Conservation (phyloP, 2,329 filamentous ascomycete species). For the Cadophora sp. region DNA sequence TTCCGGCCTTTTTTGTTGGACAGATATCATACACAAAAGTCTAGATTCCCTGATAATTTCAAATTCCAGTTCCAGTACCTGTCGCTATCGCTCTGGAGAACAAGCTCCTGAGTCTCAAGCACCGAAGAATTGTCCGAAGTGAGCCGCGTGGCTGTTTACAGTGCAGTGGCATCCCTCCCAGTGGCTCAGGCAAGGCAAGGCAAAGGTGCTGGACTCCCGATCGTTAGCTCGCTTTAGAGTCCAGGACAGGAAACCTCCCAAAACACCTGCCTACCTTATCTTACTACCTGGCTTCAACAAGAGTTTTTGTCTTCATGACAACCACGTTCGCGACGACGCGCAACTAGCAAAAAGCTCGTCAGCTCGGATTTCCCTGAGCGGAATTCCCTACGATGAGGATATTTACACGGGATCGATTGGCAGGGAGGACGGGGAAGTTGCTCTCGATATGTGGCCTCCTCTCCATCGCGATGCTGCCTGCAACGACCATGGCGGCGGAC, state of each 20-base stretch:
- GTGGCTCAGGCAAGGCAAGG: not conserved
- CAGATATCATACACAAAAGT: not conserved
- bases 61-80: not conserved
- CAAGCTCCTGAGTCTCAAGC: constrained; percentile 19
- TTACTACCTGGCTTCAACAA: constrained; percentile 10
- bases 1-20: not conserved
- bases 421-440: constrained; percentile 23
- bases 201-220: too few relatives aligned
- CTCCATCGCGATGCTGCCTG: constrained; percentile 53
- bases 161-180: not conserved
- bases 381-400: constrained; percentile 40
- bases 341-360: constrained; percentile 10
- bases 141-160: constrained; percentile 13
- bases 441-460: constrained; percentile 46
- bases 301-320: constrained; percentile 13
- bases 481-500: constrained; percentile 51
- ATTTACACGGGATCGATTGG: constrained; percentile 30
- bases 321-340: constrained; percentile 13
- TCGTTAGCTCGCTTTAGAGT: not conserved
- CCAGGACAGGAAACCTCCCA: not conserved
- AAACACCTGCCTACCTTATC: not conserved
- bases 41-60: not conserved
- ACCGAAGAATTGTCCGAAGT: not conserved
- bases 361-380: not conserved
- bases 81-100: not conserved